A percentile compares a stretch with the other conserved stretches of the same genome.
Conservation (phyloP, 225 moss, liverwort and hornwort genomes). For the Physcomitrellopsis africana region DNA sequence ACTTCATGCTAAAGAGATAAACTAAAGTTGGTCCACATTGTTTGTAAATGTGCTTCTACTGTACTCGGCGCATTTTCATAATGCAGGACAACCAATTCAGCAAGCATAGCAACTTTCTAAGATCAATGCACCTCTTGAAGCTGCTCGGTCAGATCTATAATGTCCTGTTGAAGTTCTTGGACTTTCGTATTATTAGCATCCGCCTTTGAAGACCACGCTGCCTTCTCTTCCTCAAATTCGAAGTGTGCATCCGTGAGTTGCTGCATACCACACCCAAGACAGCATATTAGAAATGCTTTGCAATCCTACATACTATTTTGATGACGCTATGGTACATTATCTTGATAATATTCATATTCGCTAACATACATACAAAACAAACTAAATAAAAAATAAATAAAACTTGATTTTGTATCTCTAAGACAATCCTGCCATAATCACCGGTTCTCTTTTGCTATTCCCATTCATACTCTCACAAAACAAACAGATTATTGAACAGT, state of each 20-base stretch:
- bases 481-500: slow-evolving; percentile 4
- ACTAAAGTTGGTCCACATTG: too few relatives aligned
- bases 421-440: not conserved
- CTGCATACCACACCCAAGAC: slow-evolving; percentile 46
- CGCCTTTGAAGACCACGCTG: slow-evolving; percentile 52
- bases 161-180: slow-evolving; percentile 57
- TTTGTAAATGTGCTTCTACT: too few relatives aligned
- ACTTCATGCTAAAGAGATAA: not conserved
- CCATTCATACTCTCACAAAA: not conserved
- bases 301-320: not conserved
- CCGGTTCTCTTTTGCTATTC: not conserved
- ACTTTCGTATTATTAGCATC: slow-evolving; percentile 57
- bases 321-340: too few relatives aligned
- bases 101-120: not conserved
- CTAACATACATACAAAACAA: not conserved
- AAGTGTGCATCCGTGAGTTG: slow-evolving; percentile 82
- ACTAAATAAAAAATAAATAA: too few relatives aligned
- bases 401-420: too few relatives aligned
- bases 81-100: not conserved
- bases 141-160: slow-evolving; percentile 53
- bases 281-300: not conserved
- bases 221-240: slow-evolving; percentile 75
- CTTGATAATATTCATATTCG: not conserved
- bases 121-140: slow-evolving; percentile 60
- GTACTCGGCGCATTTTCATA: not conserved